Conservation (phyloP, 2,329 filamentous ascomycete species). For the Diaporthe sp. region DNA sequence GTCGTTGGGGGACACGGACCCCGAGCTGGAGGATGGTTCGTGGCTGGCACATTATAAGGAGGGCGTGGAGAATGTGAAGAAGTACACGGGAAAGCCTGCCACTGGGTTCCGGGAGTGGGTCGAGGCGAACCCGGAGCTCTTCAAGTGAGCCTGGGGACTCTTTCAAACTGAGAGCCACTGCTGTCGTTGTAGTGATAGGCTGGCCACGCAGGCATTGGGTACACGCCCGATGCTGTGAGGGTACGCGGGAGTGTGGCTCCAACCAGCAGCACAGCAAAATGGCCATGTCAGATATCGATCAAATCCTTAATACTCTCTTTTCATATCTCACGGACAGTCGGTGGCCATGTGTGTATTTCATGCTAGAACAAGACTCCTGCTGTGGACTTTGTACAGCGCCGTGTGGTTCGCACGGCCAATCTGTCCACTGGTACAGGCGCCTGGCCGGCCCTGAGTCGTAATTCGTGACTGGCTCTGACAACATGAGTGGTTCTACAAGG, state of each 20-base stretch:
- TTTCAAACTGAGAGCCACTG: not conserved
- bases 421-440: not conserved
- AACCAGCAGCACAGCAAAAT: slow-evolving; percentile 17
- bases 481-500: not conserved
- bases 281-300: slow-evolving; percentile 6
- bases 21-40: slow-evolving; percentile 1
- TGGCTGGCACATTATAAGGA: slow-evolving; percentile 31
- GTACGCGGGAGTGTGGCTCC: not conserved
- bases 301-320: not conserved
- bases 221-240: not conserved
- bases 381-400: not conserved
- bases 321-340: not conserved
- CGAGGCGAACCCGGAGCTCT: slow-evolving; percentile 32
- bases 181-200: slow-evolving; percentile 11
- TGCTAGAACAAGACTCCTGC: not conserved
- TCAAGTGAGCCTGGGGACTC: slow-evolving; percentile 41
- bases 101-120: slow-evolving; percentile 36
- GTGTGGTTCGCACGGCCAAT: not conserved
- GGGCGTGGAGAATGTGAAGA: slow-evolving; percentile 35
- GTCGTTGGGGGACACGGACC: slow-evolving; percentile 12
- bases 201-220: slow-evolving; percentile 4
- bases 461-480: not conserved
- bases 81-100: slow-evolving; percentile 32
- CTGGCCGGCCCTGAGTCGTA: not conserved
- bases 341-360: not conserved